Percentiles rank a stretch among this genome's conserved stretches.
Conservation (phyloP, 306 rosid genomes). For the Benincasa hispida region DNA sequence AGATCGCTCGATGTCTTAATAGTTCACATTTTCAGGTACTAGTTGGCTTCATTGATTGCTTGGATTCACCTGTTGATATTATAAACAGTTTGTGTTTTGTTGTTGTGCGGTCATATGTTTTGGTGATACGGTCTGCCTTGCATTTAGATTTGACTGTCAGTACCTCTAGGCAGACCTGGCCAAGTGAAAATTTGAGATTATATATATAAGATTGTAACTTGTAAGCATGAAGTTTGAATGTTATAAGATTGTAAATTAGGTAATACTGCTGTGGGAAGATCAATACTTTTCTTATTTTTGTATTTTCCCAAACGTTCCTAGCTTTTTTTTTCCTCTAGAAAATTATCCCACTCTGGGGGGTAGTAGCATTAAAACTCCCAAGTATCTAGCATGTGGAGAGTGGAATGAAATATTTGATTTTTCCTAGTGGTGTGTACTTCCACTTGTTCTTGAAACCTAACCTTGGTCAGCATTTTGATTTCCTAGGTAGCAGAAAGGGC, state of each 20-base stretch:
- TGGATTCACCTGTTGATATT: not conserved
- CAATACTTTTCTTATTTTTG: not conserved
- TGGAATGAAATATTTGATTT: not conserved
- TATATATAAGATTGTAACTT: not conserved
- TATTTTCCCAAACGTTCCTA: not conserved
- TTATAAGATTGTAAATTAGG: not conserved
- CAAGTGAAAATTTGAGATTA: not conserved
- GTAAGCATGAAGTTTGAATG: constrained; percentile 1
- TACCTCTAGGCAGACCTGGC: not conserved
- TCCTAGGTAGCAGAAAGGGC: constrained; percentile 77
- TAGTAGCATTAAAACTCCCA: not conserved
- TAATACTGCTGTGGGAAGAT: not conserved
- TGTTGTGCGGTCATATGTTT: not conserved
- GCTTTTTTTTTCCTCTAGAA: not conserved
- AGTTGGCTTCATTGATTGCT: not conserved
- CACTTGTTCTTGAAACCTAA: not conserved
- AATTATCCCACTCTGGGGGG: not conserved
- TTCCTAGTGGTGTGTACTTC: not conserved
- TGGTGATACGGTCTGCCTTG: not conserved
- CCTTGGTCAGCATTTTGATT: constrained; percentile 4
- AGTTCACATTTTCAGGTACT: constrained; percentile 77
- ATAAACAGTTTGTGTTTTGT: not conserved
- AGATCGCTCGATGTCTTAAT: constrained; percentile 47
- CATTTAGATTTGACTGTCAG: not conserved
- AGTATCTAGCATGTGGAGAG: not conserved